phyloP scores from a whole-genome alignment of 306 rosid species.

The Urtica urens region DNA sequence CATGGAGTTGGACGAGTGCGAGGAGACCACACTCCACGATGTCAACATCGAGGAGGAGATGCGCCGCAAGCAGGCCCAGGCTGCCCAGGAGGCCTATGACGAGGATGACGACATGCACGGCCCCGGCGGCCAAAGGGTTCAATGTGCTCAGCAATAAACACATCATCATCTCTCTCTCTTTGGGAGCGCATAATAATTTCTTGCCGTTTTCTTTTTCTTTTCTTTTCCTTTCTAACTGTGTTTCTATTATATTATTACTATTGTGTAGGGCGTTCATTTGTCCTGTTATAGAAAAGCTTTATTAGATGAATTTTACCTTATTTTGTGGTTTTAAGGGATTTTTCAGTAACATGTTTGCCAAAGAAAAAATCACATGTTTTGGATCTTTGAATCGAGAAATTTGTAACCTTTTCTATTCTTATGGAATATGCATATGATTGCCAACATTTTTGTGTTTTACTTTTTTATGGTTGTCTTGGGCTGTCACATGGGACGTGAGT shows the following conservation, averaged over 20 bases:
- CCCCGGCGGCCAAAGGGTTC: conserved; percentile 94
- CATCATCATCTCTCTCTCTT: too few species aligned
- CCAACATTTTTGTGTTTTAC: not conserved
- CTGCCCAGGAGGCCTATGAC: conserved; percentile 57
- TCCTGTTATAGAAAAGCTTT: not conserved
- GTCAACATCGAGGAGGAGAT: conserved; percentile 82
- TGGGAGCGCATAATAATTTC: too few species aligned
- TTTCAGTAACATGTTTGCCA: conserved; percentile 1
- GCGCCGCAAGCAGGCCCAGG: conserved; percentile 59
- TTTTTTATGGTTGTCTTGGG: not conserved
- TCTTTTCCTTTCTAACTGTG: not conserved
- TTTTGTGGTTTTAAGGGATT: not conserved
- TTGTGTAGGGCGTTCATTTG: not conserved
- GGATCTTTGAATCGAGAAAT: not conserved
- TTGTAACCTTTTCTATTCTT: not conserved
- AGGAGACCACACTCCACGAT: conserved; percentile 90
- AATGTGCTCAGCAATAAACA: conserved; percentile 65
- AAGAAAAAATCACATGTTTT: too few species aligned
- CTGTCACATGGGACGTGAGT: too few species aligned
- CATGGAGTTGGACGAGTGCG: conserved; percentile 93
- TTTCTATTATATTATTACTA: not conserved
- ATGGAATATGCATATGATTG: not conserved
- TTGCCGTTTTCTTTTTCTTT: too few species aligned
- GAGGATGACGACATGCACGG: conserved; percentile 94
- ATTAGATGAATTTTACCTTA: not conserved